Evolutionary conservation across 1,284 basidiomycete genomes (phyloP), one percentile per base, ranked within the genome.

Genomic region (Marasmius tenuissimus): DNA sequence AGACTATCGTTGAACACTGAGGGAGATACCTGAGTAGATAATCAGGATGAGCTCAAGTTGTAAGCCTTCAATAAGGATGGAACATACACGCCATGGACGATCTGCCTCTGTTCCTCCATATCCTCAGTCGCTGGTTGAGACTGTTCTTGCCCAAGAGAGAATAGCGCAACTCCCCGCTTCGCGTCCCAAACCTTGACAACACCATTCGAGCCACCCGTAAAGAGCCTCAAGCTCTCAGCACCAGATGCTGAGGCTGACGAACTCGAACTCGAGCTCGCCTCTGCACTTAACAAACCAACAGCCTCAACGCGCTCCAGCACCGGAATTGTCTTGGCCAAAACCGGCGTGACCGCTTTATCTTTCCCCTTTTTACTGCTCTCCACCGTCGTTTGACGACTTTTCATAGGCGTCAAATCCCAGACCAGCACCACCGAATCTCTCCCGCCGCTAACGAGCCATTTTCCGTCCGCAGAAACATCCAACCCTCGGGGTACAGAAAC

Each of bases 131-230:
- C 71, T 34, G 72, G 71, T 20, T 68, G 69, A 40, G 76, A 77
- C 37, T 76, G 73, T 59, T 81, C 83, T 53, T 82, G 76, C 4
- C 88, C 87, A 4, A 94, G 80, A 0, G 81, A 82, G 63, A 85
- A 88, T 4, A 92, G 71, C 58, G 88, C 81, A 45, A 80, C 81
- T 8, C 89, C 92, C 20, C 84, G 83, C 58, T 82, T 77, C 3
- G 85, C 88, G 74, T 96, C 89, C 94, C 95, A 97, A 14, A 98
- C 76, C 67, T 86, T 88, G 35, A 97, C 77, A 0, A 85, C 72
- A 1, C 96, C 96, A 70, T 91, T 93, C 71, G 96, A 92, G 7
- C 96, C 96, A 14, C 89, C 96, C 27, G 94, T 97, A 71, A 87
- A 97, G 69, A 96, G 89, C 22, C 82, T 79, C 53, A 94, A 70